These are phyloP conservation scores for Simplicillium aogashimaense DNA, from an alignment of 2,329 filamentous ascomycete species.

Conservation along the genomic window DNA sequence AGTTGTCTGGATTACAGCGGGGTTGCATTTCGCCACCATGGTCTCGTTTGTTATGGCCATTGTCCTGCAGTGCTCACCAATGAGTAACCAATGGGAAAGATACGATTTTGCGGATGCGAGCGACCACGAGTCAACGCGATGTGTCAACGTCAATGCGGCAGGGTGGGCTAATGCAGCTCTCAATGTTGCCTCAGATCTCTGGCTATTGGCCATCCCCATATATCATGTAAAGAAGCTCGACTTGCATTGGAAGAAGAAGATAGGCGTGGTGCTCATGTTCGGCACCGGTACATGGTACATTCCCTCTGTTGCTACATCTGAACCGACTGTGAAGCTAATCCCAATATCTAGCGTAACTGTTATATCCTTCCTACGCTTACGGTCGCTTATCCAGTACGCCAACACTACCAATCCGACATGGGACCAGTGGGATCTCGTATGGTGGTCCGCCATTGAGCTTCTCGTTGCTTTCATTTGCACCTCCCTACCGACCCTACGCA, in stretches of 20 bases:
- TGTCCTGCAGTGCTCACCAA: constrained; percentile 35
- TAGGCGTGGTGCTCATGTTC: constrained; percentile 32
- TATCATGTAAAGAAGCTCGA: constrained; percentile 25
- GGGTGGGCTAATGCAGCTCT: constrained; percentile 35
- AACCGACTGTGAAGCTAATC: too few relatives aligned
- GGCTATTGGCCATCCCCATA: constrained; percentile 35
- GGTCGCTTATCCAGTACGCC: constrained; percentile 15
- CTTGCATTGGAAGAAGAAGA: constrained; percentile 30
- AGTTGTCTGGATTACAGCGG: constrained; percentile 25
- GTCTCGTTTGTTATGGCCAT: constrained; percentile 24
- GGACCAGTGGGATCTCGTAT: constrained; percentile 15
- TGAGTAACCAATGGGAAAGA: constrained; percentile 35
- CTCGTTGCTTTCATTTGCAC: constrained; percentile 22
- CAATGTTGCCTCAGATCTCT: constrained; percentile 35
- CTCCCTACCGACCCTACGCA: constrained; percentile 18
- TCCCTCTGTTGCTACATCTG: background rate
- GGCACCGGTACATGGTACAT: constrained; percentile 25
- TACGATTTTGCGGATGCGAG: constrained; percentile 31
- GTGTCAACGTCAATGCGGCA: constrained; percentile 32
- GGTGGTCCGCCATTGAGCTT: constrained; percentile 22
- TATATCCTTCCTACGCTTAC: constrained; percentile 19
- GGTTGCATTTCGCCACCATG: constrained; percentile 21
- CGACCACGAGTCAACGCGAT: constrained; percentile 12
- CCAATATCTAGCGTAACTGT: constrained; percentile 14
- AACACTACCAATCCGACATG: constrained; percentile 17